Percentiles rank a stretch among this genome's conserved stretches.
These are phyloP conservation scores for Agrocybe chaxingu DNA, from an alignment of 768 basidiomycete genomes.

Conservation along the genomic window DNA sequence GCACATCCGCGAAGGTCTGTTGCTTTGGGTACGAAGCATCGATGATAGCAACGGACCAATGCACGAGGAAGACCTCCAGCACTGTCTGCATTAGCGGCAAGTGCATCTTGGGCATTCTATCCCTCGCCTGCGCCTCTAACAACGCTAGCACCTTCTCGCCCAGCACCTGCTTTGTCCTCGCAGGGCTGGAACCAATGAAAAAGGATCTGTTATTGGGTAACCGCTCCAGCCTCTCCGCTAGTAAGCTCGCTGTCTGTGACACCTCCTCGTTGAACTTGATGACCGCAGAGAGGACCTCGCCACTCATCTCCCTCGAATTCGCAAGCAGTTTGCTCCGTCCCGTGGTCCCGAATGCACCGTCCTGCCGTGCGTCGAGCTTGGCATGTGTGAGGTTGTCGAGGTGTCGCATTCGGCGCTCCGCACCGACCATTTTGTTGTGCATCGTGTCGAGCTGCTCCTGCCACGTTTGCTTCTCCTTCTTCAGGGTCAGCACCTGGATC, in stretches of 20 bases:
- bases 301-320: slow-evolving; percentile 10
- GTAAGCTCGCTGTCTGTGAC: slow-evolving; percentile 14
- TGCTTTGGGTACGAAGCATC: slow-evolving; percentile 21
- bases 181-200: neutral
- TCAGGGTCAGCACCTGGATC: neutral
- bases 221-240: slow-evolving; percentile 17
- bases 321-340: neutral
- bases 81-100: slow-evolving; percentile 16
- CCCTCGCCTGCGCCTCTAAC: slow-evolving; percentile 13
- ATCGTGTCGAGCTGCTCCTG: slow-evolving; percentile 15
- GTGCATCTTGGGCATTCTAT: slow-evolving; percentile 3
- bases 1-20: slow-evolving; percentile 19
- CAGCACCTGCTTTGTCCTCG: slow-evolving; percentile 10
- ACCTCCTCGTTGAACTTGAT: slow-evolving; percentile 20
- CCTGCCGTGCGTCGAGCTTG: slow-evolving; percentile 12
- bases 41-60: slow-evolving; percentile 21
- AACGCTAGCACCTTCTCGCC: slow-evolving; percentile 14
- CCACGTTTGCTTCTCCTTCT: slow-evolving; percentile 13
- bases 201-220: neutral
- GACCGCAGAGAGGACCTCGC: slow-evolving; percentile 17
- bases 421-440: slow-evolving; percentile 8
- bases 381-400: slow-evolving; percentile 12
- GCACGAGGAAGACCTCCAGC: slow-evolving; percentile 21
- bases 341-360: slow-evolving; percentile 5
- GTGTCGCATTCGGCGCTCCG: slow-evolving; percentile 10